Base-by-base conservation (phyloP, 2,329 filamentous ascomycete species). In the Cladosporium sp. region DNA sequence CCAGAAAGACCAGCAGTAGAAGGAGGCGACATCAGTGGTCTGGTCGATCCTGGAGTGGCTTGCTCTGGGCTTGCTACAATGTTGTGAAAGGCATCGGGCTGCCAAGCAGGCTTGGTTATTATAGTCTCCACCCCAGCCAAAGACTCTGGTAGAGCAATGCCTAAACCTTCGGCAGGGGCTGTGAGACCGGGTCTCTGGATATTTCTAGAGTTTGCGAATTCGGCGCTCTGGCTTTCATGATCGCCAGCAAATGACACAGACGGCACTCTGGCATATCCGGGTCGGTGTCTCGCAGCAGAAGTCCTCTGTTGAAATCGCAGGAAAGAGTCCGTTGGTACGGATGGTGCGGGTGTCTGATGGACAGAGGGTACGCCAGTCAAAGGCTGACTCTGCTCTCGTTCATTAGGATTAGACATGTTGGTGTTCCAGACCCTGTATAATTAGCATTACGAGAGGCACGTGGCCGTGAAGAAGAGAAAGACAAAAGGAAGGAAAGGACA, bases 211-310 rank as follows among this genome's bases (percentile, higher is more conserved):
- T 76, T 67, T 23, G 66, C 68, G 34, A 66, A 69, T 39, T 75
- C 77, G 39, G 76, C 77, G 21, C 76, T 73, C 43, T 75, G 74
- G 23, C 75, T 68, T 8, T 72, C 73, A 34, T 74, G 69, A 23
- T 74, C 70, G 23, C 78, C 77, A 62, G 72, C 71, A 49, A 74
- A 72, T 18, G 74, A 71, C 57, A 79, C 75, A 66, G 75, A 77
- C 23, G 73, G 72, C 13, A 79, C 70, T 64, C 76, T 72, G 30
- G 75, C 67, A 66, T 79, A 78, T 39, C 72, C 75, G 2, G 78
- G 75, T 58, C 77, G 73, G 43, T 76, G 74, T 67, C 70, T 66
- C 53, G 66, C 34, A 11, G 71, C 68, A 26, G 49, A 28, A 5
- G 28, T 21, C 11, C 53, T 48, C 13, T 34, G 30, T 34, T 64